Evolutionary conservation across 176 grass and related monocot species (phyloP).

Genomic region (Bonia amplexicaulis): DNA sequence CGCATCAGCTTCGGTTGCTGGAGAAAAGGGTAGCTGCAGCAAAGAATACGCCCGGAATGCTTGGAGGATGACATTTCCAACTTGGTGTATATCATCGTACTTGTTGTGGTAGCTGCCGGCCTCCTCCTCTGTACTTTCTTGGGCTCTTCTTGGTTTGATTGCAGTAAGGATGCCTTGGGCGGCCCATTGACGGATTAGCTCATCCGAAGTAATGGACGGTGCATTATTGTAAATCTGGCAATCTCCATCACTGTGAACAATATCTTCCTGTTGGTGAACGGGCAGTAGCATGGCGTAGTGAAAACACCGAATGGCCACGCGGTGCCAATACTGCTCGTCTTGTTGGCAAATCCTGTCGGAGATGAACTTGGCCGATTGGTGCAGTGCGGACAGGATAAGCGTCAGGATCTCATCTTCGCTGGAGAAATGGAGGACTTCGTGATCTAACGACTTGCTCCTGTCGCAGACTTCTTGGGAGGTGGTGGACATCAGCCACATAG

Average conservation of each 20-base stretch:
- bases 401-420: neutral
- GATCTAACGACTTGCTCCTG: neutral
- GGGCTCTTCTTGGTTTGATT: neutral
- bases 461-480: neutral
- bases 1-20: neutral
- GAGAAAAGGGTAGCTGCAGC: neutral
- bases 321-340: neutral
- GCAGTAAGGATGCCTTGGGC: neutral
- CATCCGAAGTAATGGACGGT: neutral
- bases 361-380: neutral
- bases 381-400: neutral
- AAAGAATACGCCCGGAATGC: neutral
- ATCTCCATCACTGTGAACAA: neutral
- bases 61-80: conserved; percentile 12
- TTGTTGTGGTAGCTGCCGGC: neutral
- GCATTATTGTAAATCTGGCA: neutral
- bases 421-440: no score
- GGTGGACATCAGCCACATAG: neutral
- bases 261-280: neutral
- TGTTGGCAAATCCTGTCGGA: fast-evolving
- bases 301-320: neutral
- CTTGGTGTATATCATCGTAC: neutral
- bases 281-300: neutral
- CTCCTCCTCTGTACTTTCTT: neutral
- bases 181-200: neutral